Base-by-base conservation (phyloP, 805 yeast genomes). In the Wickerhamiella siamensis region DNA sequence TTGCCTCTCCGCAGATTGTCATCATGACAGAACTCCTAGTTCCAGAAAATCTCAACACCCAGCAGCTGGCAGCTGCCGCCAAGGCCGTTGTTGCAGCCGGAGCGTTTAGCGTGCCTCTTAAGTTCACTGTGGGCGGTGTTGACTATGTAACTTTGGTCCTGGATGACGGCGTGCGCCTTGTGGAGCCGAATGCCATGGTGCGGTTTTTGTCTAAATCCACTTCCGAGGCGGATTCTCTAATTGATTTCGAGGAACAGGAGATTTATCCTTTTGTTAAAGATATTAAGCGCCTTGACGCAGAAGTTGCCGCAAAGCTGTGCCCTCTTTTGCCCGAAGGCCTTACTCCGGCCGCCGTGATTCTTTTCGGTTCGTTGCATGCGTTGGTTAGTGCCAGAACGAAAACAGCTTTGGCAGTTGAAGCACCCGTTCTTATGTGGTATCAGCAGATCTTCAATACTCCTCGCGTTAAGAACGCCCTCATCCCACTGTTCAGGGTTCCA, bases 111-210 rank as follows among this genome's bases (percentile, higher is more conserved):
- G 59, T 63, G 3, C 34, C 54, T 10, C 43, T 59, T 15, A 52
- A 57, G 35, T 43, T 62, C 22, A 39, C 49, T 15, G 40, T 48
- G 21, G 56, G 56, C 26, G 40, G 40, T 4, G 37, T 32, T 5
- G 48, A 41, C 1, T 43, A 40, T 6, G 51, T 50, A 16, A 43
- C 50, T 10, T 39, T 56, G 21, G 17, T 37, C 27, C 45, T 49
- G 17, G 44, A 22, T 4, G 51, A 43, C 3, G 45, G 43, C 5
- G 34, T 34, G 33, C 43, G 60, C 47, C 63, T 71, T 45, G 52
- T 58, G 37, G 78, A 72, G 54, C 63, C 75, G 29, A 72, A 72
- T 51, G 71, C 77, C 22, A 66, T 72, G 33, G 76, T 72, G 33
- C 62, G 65, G 49, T 70, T 60, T 48, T 57, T 72, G 45, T n/a